phyloP scores from a whole-genome alignment of 108 stramenopile genomes.

The Nitzschia sp. region DNA sequence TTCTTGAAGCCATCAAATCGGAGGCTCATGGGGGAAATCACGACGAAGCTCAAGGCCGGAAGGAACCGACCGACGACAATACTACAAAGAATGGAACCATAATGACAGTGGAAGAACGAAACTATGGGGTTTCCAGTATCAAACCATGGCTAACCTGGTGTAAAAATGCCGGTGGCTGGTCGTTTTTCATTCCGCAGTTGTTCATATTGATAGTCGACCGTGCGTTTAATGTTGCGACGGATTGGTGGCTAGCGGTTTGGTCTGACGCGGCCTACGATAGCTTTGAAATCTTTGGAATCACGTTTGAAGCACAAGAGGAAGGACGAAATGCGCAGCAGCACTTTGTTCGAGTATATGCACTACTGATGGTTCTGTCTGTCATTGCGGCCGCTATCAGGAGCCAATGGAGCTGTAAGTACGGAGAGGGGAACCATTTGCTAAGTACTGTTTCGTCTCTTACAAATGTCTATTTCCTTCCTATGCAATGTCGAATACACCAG shows the following conservation, averaged over 20 bases:
- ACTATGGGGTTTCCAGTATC: slow-evolving; percentile 71
- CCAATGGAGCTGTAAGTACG: too few species aligned
- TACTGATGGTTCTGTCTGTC: slow-evolving; percentile 50
- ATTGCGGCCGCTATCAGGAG: slow-evolving; percentile 44
- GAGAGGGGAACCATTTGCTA: too few species aligned
- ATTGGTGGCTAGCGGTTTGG: slow-evolving; percentile 87
- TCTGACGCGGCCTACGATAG: slow-evolving; percentile 50
- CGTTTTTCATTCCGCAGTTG: slow-evolving; percentile 48
- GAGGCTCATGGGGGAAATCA: not conserved
- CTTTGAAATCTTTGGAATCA: slow-evolving; percentile 48
- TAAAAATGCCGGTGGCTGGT: slow-evolving; percentile 66
- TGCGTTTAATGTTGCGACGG: slow-evolving; percentile 66
- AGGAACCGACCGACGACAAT: too few species aligned
- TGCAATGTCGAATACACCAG: too few species aligned
- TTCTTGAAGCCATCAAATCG: not conserved
- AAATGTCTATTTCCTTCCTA: too few species aligned
- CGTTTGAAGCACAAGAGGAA: slow-evolving; percentile 59
- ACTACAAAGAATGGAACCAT: slow-evolving; percentile 30
- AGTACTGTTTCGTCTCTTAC: too few species aligned
- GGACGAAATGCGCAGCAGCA: slow-evolving; percentile 60
- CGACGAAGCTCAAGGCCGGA: not conserved
- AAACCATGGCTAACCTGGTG: slow-evolving; percentile 86
- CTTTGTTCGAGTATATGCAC: slow-evolving; percentile 40
- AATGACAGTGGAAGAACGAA: slow-evolving; percentile 71
- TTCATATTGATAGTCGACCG: slow-evolving; percentile 72